These are phyloP conservation scores for Leucocoprinus birnbaumii DNA, from an alignment of 768 basidiomycete species.

Conservation along the genomic window DNA sequence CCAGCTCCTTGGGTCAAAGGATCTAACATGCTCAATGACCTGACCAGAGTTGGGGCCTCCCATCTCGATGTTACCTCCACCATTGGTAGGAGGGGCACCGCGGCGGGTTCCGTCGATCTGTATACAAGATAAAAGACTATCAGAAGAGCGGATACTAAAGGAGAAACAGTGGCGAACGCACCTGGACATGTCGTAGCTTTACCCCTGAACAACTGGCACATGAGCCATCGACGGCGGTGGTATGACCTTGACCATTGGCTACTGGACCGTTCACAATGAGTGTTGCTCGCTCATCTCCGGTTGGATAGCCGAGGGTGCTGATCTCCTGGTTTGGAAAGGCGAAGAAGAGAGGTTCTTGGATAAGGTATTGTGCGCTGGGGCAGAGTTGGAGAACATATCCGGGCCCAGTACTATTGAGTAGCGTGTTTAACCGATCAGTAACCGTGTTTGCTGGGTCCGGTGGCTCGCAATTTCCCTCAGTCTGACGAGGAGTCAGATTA, in stretches of 20 bases:
- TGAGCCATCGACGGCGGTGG: constrained; percentile 69
- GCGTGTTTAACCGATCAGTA: constrained; percentile 62
- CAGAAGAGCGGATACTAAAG: neutral
- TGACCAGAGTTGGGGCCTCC: constrained; percentile 74
- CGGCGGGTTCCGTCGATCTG: constrained; percentile 75
- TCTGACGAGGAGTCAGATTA: constrained; percentile 3
- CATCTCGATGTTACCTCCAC: constrained; percentile 84
- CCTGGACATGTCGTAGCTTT: constrained; percentile 72
- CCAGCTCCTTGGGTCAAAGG: constrained; percentile 79
- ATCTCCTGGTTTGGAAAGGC: constrained; percentile 75
- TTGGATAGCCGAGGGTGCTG: constrained; percentile 75
- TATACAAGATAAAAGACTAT: neutral
- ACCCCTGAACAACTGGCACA: constrained; percentile 58
- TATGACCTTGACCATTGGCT: constrained; percentile 60
- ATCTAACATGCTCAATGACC: constrained; percentile 72
- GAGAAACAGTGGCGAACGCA: constrained; percentile 19
- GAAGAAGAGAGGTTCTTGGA: constrained; percentile 67
- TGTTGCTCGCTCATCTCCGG: constrained; percentile 60
- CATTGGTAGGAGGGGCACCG: constrained; percentile 46
- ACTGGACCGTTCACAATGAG: constrained; percentile 69
- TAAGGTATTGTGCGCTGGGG: constrained; percentile 54
- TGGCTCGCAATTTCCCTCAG: constrained; percentile 27
- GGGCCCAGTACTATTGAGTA: constrained; percentile 62
- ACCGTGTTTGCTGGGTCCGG: constrained; percentile 59
- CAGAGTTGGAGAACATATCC: constrained; percentile 71